Conservation (phyloP, 768 basidiomycete species). For the Phylloporus sp. region DNA sequence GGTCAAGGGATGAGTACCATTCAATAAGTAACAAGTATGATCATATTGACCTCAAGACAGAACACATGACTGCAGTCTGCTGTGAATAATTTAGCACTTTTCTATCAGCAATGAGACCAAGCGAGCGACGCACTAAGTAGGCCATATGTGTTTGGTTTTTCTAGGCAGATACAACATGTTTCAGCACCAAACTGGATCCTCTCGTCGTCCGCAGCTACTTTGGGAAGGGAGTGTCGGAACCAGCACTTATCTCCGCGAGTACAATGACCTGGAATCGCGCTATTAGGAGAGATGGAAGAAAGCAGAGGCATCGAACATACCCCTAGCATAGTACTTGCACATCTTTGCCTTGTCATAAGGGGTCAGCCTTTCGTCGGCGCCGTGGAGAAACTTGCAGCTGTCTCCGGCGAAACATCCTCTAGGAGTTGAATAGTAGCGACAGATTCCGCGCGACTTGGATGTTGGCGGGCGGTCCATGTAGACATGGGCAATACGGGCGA, state of each 20-base stretch:
- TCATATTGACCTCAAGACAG: slow-evolving; percentile 56
- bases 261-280: slow-evolving; percentile 55
- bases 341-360: slow-evolving; percentile 70
- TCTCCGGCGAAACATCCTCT: slow-evolving; percentile 70
- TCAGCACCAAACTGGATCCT: slow-evolving; percentile 38
- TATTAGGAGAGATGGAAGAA: not conserved
- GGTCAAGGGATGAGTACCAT: slow-evolving; percentile 4
- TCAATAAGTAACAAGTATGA: not conserved
- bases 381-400: slow-evolving; percentile 76
- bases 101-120: not conserved
- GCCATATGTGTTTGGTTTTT: slow-evolving; percentile 66
- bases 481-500: slow-evolving; percentile 18
- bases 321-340: slow-evolving; percentile 61
- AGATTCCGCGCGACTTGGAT: slow-evolving; percentile 67
- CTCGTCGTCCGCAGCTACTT: slow-evolving; percentile 20
- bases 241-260: slow-evolving; percentile 67
- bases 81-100: slow-evolving; percentile 26
- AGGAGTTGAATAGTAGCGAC: slow-evolving; percentile 58
- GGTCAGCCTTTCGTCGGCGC: slow-evolving; percentile 47
- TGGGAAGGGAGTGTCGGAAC: slow-evolving; percentile 56
- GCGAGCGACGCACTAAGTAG: slow-evolving; percentile 51
- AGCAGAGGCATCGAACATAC: slow-evolving; percentile 30
- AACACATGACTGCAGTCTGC: slow-evolving; percentile 76
- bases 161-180: slow-evolving; percentile 70
- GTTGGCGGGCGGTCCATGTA: slow-evolving; percentile 55